Conservation (phyloP, 2,329 filamentous ascomycete genomes). For the Pyricularia sp. region DNA sequence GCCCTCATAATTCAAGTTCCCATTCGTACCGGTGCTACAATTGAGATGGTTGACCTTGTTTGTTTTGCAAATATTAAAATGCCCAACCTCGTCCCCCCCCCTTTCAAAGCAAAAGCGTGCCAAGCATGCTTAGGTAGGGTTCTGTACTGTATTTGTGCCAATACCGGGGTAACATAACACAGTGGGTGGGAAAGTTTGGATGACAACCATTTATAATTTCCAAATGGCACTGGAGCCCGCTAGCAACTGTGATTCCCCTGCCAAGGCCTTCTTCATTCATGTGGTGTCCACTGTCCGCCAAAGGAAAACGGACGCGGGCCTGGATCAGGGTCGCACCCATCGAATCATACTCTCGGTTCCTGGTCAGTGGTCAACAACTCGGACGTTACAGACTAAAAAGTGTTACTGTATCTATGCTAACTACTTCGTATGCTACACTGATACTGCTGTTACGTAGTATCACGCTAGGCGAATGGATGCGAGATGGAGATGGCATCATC, state of each 20-base stretch:
- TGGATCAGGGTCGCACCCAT: background rate
- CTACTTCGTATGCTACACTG: no score
- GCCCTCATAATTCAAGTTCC: background rate
- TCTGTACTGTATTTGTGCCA: background rate
- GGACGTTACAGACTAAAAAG: no score
- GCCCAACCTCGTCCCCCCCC: background rate
- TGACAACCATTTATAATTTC: no score
- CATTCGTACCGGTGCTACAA: background rate
- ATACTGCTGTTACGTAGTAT: background rate
- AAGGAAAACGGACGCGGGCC: background rate
- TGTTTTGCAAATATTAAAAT: no score
- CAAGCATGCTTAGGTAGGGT: no score
- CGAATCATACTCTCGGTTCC: background rate
- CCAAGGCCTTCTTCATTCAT: background rate
- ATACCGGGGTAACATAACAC: background rate
- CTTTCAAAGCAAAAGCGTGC: background rate
- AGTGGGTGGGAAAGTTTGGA: background rate
- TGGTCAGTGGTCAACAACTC: background rate
- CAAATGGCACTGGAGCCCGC: background rate
- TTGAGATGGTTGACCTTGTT: background rate
- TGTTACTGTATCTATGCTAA: no score
- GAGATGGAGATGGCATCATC: background rate
- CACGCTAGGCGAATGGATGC: background rate
- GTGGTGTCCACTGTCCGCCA: background rate
- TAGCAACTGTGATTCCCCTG: background rate